Percentiles rank a stretch among this genome's conserved stretches.
phyloP scores from a whole-genome alignment of 495 filamentous ascomycete genomes.

The Podospora didyma region DNA sequence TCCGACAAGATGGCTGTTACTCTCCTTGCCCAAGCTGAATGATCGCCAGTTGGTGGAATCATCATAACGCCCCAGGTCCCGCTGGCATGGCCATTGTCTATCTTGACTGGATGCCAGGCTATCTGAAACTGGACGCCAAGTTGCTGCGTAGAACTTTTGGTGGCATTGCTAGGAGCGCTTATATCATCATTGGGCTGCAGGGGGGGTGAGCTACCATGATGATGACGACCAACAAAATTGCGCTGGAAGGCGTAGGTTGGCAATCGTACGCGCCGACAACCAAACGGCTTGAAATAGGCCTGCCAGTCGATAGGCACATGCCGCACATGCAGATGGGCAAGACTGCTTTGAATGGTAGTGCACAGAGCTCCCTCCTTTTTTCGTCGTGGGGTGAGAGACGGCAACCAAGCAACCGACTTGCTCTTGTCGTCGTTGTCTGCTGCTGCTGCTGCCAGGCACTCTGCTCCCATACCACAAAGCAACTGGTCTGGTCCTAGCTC shows the following conservation, averaged over 20 bases:
- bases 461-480: slow-evolving; percentile 14
- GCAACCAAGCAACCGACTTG: slow-evolving; percentile 17
- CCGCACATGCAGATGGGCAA: slow-evolving; percentile 18
- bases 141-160: neutral
- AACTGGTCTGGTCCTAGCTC: slow-evolving; percentile 27
- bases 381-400: slow-evolving; percentile 13
- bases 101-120: neutral
- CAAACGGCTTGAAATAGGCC: slow-evolving; percentile 24
- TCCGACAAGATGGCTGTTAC: neutral
- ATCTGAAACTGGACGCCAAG: neutral
- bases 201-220: no score
- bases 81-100: neutral
- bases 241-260: slow-evolving; percentile 34
- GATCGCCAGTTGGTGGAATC: neutral
- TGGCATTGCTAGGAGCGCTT: neutral
- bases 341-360: slow-evolving; percentile 10
- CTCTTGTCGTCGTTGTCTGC: slow-evolving; percentile 1
- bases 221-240: slow-evolving; percentile 6
- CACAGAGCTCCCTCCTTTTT: slow-evolving; percentile 3
- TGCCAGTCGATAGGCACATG: slow-evolving; percentile 25
- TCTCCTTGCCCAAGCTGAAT: neutral
- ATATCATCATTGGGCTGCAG: neutral
- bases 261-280: slow-evolving; percentile 20
- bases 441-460: slow-evolving; percentile 20
- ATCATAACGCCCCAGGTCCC: neutral